Evolutionary conservation across 2,329 filamentous ascomycete genomes (phyloP), one percentile per base, ranked within the genome.

Genomic region (Diaporthe nobilis): DNA sequence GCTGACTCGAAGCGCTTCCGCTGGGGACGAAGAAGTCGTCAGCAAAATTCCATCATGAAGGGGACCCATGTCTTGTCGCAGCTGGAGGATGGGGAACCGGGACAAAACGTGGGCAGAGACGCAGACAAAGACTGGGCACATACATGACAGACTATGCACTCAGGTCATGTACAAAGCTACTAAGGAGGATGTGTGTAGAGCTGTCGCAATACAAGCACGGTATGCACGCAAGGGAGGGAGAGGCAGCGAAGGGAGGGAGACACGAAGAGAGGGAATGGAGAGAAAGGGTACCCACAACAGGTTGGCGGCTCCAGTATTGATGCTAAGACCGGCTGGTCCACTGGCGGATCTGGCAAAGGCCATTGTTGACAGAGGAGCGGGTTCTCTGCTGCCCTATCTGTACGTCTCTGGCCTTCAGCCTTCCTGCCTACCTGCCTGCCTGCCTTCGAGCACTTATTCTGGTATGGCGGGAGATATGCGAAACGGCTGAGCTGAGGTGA

Each of bases 241-340:
- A 53, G 22, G 47, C 47, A 51, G 15, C 37, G 20, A 49, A 57
- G 42, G 58, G 51, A 53, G 47, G 12, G 20, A 53, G 58, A 51
- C 42, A 53, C 60, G 39, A 34, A 57, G 28, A 68, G 39, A 55
- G n/a, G 53, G 34, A 31, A 42, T 55, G 49, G 25, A 47, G 39
- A 39, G 44, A 72, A 28, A 28, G 37, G 57, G 22, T 60, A 85
- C 88, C 82, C 80, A 90, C 88, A 89, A 88, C 77, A 87, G 83
- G 82, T 92, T 92, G 77, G 91, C 91, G 75, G 89, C 86, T 78
- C 87, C 88, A 25, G 90, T 92, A 84, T 92, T 93, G 84, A 92
- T 92, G 81, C 88, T 91, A 78, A 92, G 86, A 81, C 89, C 90
- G 78, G 86, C 89, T 77, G 90, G 90, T 80, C 89, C 90, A 82